Evolutionary conservation across 1,284 basidiomycete species (phyloP), one percentile per base, ranked within the genome.

Genomic region (Cutaneotrichosporon spelunceum): DNA sequence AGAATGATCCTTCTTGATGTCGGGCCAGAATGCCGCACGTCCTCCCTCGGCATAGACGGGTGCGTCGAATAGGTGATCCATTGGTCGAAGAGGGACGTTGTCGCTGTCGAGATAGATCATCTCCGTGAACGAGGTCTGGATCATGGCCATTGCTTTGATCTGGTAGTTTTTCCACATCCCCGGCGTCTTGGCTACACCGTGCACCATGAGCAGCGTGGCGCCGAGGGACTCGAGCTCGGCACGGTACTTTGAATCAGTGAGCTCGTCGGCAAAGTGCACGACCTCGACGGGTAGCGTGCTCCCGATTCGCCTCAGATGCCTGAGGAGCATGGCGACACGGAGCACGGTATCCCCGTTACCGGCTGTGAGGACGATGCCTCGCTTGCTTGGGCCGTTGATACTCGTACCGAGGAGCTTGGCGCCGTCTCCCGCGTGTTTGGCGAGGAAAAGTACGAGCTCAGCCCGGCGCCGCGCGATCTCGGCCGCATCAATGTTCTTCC

Each of bases 1-100:
- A 5, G 80, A 75, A 57, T 81, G 78, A 61, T 82, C 81, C 61
- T 80, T 81, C 49, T 75, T 79, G 49, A 81, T 68, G 64, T 82
- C 81, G 14, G 81, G 81, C 81, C 81, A 83, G 63, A 82, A 81
- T 29, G 79, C 82, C 1, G 79, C 78, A 14, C 75, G 67, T 9
- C 77, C 80, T n/a, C 71, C 63, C 4, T 70, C 59, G 16, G 61
- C 60, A 69, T 81, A 82, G 3, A 72, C 48, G 0, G 70, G 64
- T 1, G 78, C 71, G 34, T 73, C 68, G 68, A 82, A 82, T 8
- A 82, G 76, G 61, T 78, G 72, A 3, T 72, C 64, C 1, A 80
- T 80, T 42, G 80, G 73, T 1, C 75, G 70, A 0, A 82, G 68
- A 0, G 80, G 80, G 2, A 80, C 68, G 60, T 81, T 82, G 72